These are phyloP conservation scores for Beta macrorhiza DNA, from an alignment of 179 eudicot genomes.

Conservation along the genomic window DNA sequence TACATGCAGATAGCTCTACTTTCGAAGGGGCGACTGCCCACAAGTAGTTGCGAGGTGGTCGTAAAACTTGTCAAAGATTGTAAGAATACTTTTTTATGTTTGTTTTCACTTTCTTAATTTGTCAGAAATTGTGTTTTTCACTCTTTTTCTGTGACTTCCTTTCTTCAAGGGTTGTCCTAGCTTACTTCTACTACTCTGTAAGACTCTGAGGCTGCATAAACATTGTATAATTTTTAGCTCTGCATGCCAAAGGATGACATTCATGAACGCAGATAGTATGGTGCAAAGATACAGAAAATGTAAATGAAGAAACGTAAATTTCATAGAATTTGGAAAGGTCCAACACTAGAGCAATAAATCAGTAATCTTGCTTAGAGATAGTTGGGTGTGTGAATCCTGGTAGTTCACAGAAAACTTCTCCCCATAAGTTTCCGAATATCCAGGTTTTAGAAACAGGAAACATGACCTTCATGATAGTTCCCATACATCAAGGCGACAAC, in stretches of 20 bases:
- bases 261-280: too few species aligned
- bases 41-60: neutral
- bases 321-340: neutral
- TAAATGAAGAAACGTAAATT: neutral
- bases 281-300: neutral
- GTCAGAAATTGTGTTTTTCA: too few species aligned
- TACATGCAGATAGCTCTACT: neutral
- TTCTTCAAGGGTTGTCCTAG: too few species aligned
- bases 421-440: neutral
- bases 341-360: too few species aligned
- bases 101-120: too few species aligned
- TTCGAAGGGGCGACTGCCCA: neutral
- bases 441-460: neutral
- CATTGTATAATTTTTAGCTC: too few species aligned
- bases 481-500: neutral
- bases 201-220: neutral
- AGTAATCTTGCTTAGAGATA: too few species aligned
- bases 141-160: too few species aligned
- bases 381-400: too few species aligned
- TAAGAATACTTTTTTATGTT: neutral
- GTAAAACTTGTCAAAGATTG: neutral
- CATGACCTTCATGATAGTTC: neutral
- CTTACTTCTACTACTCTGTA: too few species aligned
- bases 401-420: too few species aligned
- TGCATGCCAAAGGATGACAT: too few species aligned